Conservation (phyloP, 306 rosid genomes). For the Oxytropis ochrocephala region DNA sequence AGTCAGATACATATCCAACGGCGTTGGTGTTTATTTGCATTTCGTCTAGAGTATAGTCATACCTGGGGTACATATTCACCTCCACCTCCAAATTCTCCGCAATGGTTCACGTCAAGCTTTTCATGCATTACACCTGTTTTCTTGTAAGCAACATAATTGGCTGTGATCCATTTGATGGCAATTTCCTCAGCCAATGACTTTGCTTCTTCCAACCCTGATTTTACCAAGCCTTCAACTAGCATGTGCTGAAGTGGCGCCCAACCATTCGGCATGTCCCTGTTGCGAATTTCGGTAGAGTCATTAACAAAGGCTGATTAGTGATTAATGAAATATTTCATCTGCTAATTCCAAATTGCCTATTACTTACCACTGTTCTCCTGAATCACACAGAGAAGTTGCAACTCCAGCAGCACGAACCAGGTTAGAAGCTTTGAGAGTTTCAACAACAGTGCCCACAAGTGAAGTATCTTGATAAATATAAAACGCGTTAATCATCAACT, state of each 20-base stretch:
- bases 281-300: neutral
- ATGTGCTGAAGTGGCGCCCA: constrained; percentile 96
- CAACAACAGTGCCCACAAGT: constrained; percentile 37
- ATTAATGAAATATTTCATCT: neutral
- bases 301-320: neutral
- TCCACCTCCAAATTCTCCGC: constrained; percentile 80
- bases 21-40: too few relatives aligned
- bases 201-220: constrained; percentile 69
- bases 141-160: constrained; percentile 64
- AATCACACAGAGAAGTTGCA: constrained; percentile 62
- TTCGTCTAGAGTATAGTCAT: neutral
- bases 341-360: neutral
- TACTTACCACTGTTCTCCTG: constrained; percentile 82
- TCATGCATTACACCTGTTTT: constrained; percentile 79
- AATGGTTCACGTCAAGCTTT: constrained; percentile 61
- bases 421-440: constrained; percentile 60
- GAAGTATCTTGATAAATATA: constrained; percentile 40
- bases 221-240: constrained; percentile 82
- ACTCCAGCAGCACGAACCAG: constrained; percentile 53
- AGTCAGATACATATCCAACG: neutral
- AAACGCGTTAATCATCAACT: constrained; percentile 10
- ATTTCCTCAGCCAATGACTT: constrained; percentile 64
- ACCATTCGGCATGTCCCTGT: constrained; percentile 95
- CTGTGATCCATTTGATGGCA: constrained; percentile 71
- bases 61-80: constrained; percentile 88